Evolutionary conservation across 2,329 filamentous ascomycete species (phyloP), one percentile per base, ranked within the genome.

Genomic region (Fusarium odoratissimum): DNA sequence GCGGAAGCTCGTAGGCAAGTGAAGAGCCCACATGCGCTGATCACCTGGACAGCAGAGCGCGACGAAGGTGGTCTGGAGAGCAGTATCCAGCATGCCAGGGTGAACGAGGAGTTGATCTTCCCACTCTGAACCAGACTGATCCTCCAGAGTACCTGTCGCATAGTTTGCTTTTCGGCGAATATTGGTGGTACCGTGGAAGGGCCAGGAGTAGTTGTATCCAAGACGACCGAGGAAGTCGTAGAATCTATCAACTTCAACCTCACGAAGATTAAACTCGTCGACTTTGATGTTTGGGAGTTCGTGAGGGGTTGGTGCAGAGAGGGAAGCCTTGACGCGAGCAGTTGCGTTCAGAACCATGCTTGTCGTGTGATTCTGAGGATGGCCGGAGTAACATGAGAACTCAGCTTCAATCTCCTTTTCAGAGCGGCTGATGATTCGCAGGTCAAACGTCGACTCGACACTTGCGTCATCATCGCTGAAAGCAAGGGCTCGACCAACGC

Each of bases 21-120:
- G 77, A 7, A 80, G 64, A 1, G 77, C 64, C 75, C 78, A 79
- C 11, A 84, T 72, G 8, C 72, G 70, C 9, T 77, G 77, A 30
- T 82, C 80, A 0, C 77, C 78, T 1, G 83, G 83, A 17, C 69
- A 78, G 6, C 76, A 74, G 58, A 72, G 75, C 1, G 82, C 81
- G 76, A 54, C 16, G 81, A 72, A 21, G 67, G 60, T 52, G 1
- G 78, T 65, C 66, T 84, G 83, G 54, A 84, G 78, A 10, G 79
- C 74, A 2, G 74, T 75, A 45, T 84, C 82, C 0, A 84, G 73
- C 9, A 75, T 69, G 0, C 70, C 78, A 0, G 54, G 62, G 3
- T 59, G 62, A 8, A 59, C 37, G 0, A 56, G 9, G 0, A 58
- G 48, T 1, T 54, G n/a, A 1, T 60, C 48, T 5, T 60, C 30